Conservation (phyloP, 2,329 filamentous ascomycete genomes). For the Botrytis medusae region DNA sequence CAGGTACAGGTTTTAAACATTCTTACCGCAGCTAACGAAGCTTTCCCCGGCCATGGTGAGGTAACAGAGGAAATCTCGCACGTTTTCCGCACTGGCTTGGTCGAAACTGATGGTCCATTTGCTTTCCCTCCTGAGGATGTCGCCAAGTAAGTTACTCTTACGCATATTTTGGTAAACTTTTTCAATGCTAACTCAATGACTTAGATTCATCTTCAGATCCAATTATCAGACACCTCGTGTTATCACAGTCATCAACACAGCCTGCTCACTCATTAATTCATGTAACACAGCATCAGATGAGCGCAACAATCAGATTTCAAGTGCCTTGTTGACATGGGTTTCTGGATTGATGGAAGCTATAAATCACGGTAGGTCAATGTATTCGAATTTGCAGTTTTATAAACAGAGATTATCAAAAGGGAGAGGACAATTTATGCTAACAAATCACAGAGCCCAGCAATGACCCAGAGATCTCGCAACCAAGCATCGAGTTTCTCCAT, state of each 20-base stretch:
- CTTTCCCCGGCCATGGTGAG: slow-evolving; percentile 62
- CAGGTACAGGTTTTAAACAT: slow-evolving; percentile 53
- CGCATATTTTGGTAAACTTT: neutral
- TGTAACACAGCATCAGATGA: slow-evolving; percentile 49
- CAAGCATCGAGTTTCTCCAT: slow-evolving; percentile 70
- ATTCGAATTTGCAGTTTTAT: neutral
- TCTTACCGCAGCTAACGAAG: slow-evolving; percentile 49
- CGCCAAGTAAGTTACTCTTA: slow-evolving; percentile 44
- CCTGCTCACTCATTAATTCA: slow-evolving; percentile 67
- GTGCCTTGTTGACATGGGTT: slow-evolving; percentile 59
- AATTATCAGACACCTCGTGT: slow-evolving; percentile 62
- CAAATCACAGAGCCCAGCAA: slow-evolving; percentile 51
- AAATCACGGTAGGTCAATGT: slow-evolving; percentile 47
- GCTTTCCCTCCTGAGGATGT: slow-evolving; percentile 68
- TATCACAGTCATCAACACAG: slow-evolving; percentile 68
- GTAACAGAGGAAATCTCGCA: slow-evolving; percentile 70
- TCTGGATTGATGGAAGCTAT: slow-evolving; percentile 61
- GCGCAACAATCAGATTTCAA: slow-evolving; percentile 51
- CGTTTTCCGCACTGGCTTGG: slow-evolving; percentile 72
- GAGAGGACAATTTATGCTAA: slow-evolving; percentile 16
- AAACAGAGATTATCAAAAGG: neutral
- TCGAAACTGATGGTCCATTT: slow-evolving; percentile 75
- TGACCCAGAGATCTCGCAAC: slow-evolving; percentile 71
- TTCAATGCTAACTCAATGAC: neutral
- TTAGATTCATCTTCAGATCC: slow-evolving; percentile 58